phyloP scores from a whole-genome alignment of 306 rosid genomes.

The Cicer cuneatum region DNA sequence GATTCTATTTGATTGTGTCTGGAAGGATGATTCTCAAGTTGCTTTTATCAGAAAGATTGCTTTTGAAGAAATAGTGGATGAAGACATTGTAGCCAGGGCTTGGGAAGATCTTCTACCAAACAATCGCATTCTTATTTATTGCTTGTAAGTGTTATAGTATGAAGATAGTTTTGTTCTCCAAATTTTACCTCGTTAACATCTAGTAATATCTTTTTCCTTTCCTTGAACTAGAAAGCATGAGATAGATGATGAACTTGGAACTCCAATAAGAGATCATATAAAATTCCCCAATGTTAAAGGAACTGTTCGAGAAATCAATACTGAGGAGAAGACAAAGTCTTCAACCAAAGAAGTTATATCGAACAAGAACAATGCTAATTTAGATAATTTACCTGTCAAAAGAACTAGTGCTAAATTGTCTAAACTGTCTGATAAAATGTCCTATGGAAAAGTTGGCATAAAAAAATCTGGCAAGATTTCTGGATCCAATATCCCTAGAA shows the following conservation, averaged over 20 bases:
- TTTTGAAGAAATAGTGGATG: constrained; percentile 58
- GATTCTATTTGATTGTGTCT: constrained; percentile 8
- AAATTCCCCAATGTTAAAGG: constrained; percentile 62
- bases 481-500: constrained; percentile 53
- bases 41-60: constrained; percentile 65
- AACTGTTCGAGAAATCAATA: constrained; percentile 42
- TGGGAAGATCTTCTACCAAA: constrained; percentile 79
- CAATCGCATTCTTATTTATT: constrained; percentile 83
- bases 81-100: constrained; percentile 61
- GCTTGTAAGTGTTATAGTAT: constrained; percentile 68
- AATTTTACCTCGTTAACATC: constrained; percentile 39
- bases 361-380: constrained; percentile 46
- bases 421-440: constrained; percentile 49
- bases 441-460: constrained; percentile 46
- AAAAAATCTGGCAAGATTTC: constrained; percentile 48
- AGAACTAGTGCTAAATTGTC: constrained; percentile 42
- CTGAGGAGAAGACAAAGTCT: constrained; percentile 48
- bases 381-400: constrained; percentile 46
- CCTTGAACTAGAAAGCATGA: constrained; percentile 72
- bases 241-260: constrained; percentile 65
- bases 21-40: constrained; percentile 49
- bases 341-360: constrained; percentile 49
- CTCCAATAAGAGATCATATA: constrained; percentile 83
- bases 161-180: constrained; percentile 30
- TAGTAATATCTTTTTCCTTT: constrained; percentile 37